Evolutionary conservation across 768 basidiomycete species (phyloP).

Genomic region (Lentinula raphanica): DNA sequence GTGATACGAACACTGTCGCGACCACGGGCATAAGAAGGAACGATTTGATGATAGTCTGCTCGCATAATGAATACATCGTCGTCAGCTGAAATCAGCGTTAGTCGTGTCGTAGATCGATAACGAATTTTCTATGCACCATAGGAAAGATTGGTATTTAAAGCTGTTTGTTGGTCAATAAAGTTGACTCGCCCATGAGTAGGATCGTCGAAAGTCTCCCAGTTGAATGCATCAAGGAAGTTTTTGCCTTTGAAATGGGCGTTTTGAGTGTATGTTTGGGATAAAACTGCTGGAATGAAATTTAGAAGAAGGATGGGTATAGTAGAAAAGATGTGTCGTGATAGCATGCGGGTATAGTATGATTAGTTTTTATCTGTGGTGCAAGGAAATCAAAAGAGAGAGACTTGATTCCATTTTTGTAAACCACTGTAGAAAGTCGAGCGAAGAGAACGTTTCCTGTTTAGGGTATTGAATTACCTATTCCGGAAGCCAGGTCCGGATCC

Average conservation of each 20-base stretch:
- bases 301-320: neutral
- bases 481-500: neutral
- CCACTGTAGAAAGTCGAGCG: no score
- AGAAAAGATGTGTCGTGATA: neutral
- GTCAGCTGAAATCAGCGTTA: constrained; percentile 28
- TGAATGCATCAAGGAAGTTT: constrained; percentile 43
- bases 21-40: constrained; percentile 36
- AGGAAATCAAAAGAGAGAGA: neutral
- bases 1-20: constrained; percentile 52
- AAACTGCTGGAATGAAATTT: neutral
- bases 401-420: neutral
- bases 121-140: constrained; percentile 28
- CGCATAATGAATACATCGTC: constrained; percentile 51
- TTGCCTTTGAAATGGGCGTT: constrained; percentile 19
- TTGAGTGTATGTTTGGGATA: constrained; percentile 9
- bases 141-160: constrained; percentile 38
- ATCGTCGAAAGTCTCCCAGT: constrained; percentile 46
- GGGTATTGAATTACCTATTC: neutral
- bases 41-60: constrained; percentile 38
- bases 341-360: neutral
- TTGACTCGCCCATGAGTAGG: constrained; percentile 67
- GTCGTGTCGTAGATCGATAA: neutral
- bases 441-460: neutral
- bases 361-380: neutral
- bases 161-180: constrained; percentile 43